A percentile compares a stretch with the other conserved stretches of the same genome.
These are phyloP conservation scores for Kalaharituber pfeilii DNA, from an alignment of 2,329 filamentous ascomycete genomes.

Conservation along the genomic window DNA sequence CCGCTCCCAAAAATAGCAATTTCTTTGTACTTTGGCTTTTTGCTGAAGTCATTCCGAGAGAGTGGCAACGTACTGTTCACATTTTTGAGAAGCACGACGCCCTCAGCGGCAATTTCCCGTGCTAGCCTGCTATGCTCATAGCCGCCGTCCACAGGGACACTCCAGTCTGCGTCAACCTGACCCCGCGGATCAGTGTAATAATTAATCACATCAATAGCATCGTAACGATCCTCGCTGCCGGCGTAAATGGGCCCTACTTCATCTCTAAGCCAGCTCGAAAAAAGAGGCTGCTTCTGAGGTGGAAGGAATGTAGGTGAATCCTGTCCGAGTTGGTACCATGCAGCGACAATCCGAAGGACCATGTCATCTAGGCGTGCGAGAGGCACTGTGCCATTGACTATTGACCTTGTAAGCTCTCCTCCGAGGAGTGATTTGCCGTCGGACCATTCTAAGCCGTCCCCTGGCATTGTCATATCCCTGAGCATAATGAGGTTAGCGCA, in stretches of 20 bases:
- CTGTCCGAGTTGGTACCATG: constrained; percentile 80
- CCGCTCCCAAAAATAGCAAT: constrained; percentile 63
- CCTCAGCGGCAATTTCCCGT: constrained; percentile 60
- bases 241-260: constrained; percentile 48
- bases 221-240: constrained; percentile 39
- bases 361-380: constrained; percentile 74
- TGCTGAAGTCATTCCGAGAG: constrained; percentile 6
- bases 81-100: constrained; percentile 71
- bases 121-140: constrained; percentile 54
- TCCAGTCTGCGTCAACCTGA: constrained; percentile 21
- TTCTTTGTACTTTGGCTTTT: constrained; percentile 19
- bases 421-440: constrained; percentile 65
- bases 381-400: constrained; percentile 69
- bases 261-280: constrained; percentile 69
- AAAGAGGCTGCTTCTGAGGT: constrained; percentile 50
- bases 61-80: constrained; percentile 33
- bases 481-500: not conserved
- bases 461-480: constrained; percentile 56
- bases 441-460: constrained; percentile 52
- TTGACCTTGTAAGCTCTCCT: constrained; percentile 51
- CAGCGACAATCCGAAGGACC: constrained; percentile 66
- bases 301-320: constrained; percentile 39
- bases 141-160: constrained; percentile 40
- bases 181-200: constrained; percentile 33
- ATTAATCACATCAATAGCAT: constrained; percentile 46